These are phyloP conservation scores for Parietaria judaica DNA, from an alignment of 306 rosid genomes.

Conservation along the genomic window DNA sequence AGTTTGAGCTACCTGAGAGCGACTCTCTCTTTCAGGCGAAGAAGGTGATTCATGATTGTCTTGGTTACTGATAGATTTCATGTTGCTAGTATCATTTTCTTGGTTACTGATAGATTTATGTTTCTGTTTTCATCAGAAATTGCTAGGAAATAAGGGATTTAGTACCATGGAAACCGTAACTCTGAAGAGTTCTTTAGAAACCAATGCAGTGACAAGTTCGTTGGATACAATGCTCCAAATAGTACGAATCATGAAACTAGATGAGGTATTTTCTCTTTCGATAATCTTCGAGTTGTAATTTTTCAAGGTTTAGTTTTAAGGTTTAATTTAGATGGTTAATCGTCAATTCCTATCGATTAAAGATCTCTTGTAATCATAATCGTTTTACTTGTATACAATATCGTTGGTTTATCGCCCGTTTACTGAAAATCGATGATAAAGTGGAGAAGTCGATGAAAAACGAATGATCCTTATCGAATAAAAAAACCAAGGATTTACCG, in stretches of 20 bases:
- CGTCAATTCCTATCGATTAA: too few species aligned
- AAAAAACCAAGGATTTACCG: too few species aligned
- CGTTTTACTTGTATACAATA: too few species aligned
- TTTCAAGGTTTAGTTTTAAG: background rate
- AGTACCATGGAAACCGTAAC: conserved; percentile 40
- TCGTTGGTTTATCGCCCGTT: too few species aligned
- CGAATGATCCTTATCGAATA: too few species aligned
- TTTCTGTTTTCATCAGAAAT: conserved; percentile 31
- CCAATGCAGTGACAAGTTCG: conserved; percentile 29
- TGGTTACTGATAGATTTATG: conserved; percentile 9
- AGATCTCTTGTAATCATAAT: too few species aligned
- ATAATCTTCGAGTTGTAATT: conserved; percentile 4
- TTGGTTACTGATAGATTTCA: background rate
- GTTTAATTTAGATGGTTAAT: background rate
- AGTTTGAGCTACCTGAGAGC: conserved; percentile 50
- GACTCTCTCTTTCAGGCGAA: conserved; percentile 49
- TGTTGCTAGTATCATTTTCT: conserved; percentile 1
- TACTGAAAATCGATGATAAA: too few species aligned
- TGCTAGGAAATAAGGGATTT: conserved; percentile 53
- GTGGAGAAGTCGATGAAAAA: too few species aligned
- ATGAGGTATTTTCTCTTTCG: conserved; percentile 53
- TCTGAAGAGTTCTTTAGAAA: conserved; percentile 28
- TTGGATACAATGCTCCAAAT: conserved; percentile 51
- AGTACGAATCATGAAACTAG: conserved; percentile 55
- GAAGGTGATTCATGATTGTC: conserved; percentile 43